Base-by-base conservation (phyloP, 495 filamentous ascomycete species). In the Xylaria longipes region DNA sequence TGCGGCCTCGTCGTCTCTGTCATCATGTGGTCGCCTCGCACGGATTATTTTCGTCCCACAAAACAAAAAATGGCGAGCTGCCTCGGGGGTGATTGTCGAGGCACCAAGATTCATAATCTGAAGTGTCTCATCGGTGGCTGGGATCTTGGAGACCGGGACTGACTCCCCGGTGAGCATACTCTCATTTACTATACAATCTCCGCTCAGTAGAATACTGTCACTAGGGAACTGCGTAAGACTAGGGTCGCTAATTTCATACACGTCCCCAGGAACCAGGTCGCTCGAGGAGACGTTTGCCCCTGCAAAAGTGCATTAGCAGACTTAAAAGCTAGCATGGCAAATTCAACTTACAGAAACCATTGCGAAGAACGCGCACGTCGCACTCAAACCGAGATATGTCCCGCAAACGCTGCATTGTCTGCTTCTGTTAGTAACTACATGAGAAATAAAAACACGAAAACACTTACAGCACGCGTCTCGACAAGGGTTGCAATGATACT, bases 91-190 rank as follows among this genome's bases (percentile, higher is more conserved):
- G 48, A 98, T 89, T 0, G 94, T 90, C 5, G 93, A 90, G 20
- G 94, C 91, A 71, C 86, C 88, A 33, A 97, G 84, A 75, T 97
- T 88, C 65, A 99, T 84, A 60, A 86, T 82, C 17, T 83, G 83
- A 9, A 99, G 87, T 14, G 94, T 89, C 72, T 94, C 91, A 76
- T 97, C 90, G n/a, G 89, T 95, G 8, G 93, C 88, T 5, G 97
- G 94, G 5, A 86, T 87, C 79, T 99, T 99, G 12, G 95, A 97
- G 5, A 98, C 95, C 8, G 97, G 97, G 35, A 99, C 93, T 63
- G 97, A 98, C 85, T 99, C 97, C 91, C 91, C 92, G 48, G 97
- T 99, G 39, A 99, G 89, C 97, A 99, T 99, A 84, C 95, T 98
- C 80, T 99, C 97, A 79, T 99, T 99, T 71, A 99, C 94, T 72